Evolutionary conservation across 768 basidiomycete genomes (phyloP), one percentile per base, ranked within the genome.

Genomic region (Cystoderma amianthinum): DNA sequence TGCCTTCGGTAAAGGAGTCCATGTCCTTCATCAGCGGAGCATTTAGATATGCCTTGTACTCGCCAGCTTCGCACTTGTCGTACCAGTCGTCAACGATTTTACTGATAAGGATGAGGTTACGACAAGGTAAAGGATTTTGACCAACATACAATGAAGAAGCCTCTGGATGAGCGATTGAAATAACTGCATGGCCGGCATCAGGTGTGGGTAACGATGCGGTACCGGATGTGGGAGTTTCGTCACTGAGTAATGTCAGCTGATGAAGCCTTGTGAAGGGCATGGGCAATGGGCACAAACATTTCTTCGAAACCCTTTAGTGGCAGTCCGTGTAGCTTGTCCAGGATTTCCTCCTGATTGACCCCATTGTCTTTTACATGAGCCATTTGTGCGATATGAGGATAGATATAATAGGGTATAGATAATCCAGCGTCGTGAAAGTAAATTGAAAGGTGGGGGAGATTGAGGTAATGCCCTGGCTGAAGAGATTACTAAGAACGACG

Each of bases 1-100:
- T 74, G 22, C 76, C 76, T 36, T 78, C 76, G n/a, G 74, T 76
- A 61, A 80, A 80, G 41, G 74, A 71, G 45, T 78, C 76, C 22
- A 69, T 53, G 51, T 80, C 78, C 56, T 72, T 77, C 51, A 80
- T 50, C 44, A 64, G 52, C 7, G 76, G 78, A 20, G 78, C 72
- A 36, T 28, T 28, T 7, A 28, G 25, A 28, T 28, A 28, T 7
- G 7, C n/a, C 7, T 7, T n/a, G 25, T 28, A 7, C 3, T 56
- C 62, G 13, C 72, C 68, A 24, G 60, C 50, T 41, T 55, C 47
- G n/a, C n/a, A n/a, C 40, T 65, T 51, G 32, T 51, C 39, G 25
- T 48, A 52, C 52, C 51, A 47, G 44, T 40, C 35, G 38, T 53
- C 46, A 46, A 22, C 36, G 39, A 43, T 30, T 19, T 40, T 43